Conservation (phyloP, 352 stramenopile species). For the Pythium folliculosum region DNA sequence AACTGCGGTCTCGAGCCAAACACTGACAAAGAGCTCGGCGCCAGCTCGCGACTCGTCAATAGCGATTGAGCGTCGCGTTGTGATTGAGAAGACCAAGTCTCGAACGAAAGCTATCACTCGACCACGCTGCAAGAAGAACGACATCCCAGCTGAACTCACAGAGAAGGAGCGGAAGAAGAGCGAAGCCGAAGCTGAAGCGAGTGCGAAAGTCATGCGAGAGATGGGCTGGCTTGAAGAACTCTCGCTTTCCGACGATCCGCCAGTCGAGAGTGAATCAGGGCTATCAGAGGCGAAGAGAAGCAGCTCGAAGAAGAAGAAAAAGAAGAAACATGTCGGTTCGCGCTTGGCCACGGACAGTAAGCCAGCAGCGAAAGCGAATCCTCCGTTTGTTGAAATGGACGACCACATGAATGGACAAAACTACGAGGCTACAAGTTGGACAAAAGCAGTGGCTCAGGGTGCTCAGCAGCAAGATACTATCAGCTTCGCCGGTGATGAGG, state of each 20-base stretch:
- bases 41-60: background rate
- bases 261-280: background rate
- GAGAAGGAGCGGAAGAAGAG: slow-evolving; percentile 14
- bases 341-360: background rate
- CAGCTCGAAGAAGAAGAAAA: background rate
- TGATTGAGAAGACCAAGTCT: slow-evolving; percentile 15
- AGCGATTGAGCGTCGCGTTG: background rate
- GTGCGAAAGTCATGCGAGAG: slow-evolving; percentile 12
- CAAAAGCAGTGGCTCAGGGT: too few species aligned
- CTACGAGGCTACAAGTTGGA: too few species aligned
- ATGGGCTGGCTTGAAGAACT: slow-evolving; percentile 23
- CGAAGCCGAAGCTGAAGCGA: background rate
- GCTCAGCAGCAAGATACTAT: too few species aligned
- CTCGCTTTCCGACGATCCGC: background rate
- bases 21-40: too few species aligned
- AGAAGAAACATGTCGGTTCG: background rate
- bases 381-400: too few species aligned
- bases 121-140: background rate
- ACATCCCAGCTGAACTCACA: background rate
- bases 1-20: background rate
- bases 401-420: too few species aligned
- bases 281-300: background rate
- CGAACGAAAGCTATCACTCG: background rate
- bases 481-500: too few species aligned
- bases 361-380: too few species aligned